phyloP scores from a whole-genome alignment of 345 rosid species.

The Ailanthus altissimus region DNA sequence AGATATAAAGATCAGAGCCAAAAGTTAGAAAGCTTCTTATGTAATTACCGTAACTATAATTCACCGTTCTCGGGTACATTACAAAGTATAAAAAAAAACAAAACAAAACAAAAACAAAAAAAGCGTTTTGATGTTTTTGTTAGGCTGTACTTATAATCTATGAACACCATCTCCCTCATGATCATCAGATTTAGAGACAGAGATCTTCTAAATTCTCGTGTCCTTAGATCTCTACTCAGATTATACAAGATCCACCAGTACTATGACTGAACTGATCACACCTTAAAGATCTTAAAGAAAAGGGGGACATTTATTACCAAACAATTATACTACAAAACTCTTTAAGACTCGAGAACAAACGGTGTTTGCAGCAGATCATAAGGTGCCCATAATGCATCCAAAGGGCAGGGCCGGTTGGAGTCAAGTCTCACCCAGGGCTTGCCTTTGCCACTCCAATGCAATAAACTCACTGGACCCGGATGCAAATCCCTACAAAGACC shows the following conservation, averaged over 20 bases:
- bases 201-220: slow-evolving; percentile 1
- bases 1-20: not conserved
- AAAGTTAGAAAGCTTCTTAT: not conserved
- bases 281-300: slow-evolving; percentile 6
- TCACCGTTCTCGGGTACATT: slow-evolving; percentile 11
- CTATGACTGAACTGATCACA: not conserved
- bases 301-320: not conserved
- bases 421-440: slow-evolving; percentile 70
- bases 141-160: slow-evolving; percentile 8
- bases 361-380: slow-evolving; percentile 51
- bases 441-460: slow-evolving; percentile 80
- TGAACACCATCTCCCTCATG: slow-evolving; percentile 5
- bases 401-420: slow-evolving; percentile 49
- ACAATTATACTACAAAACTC: slow-evolving; percentile 5
- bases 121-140: not conserved
- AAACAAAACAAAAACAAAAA: not conserved
- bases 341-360: slow-evolving; percentile 40
- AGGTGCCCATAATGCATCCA: slow-evolving; percentile 61
- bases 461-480: slow-evolving; percentile 65
- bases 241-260: slow-evolving; percentile 7
- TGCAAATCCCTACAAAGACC: slow-evolving; percentile 59
- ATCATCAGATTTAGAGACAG: slow-evolving; percentile 11
- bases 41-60: slow-evolving; percentile 1
- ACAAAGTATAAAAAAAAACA: too few relatives aligned
- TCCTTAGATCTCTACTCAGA: slow-evolving; percentile 2